Percentiles rank a stretch among this genome's conserved stretches.
phyloP scores from a whole-genome alignment of 75 land plant species.

The Picea sitchensis region DNA sequence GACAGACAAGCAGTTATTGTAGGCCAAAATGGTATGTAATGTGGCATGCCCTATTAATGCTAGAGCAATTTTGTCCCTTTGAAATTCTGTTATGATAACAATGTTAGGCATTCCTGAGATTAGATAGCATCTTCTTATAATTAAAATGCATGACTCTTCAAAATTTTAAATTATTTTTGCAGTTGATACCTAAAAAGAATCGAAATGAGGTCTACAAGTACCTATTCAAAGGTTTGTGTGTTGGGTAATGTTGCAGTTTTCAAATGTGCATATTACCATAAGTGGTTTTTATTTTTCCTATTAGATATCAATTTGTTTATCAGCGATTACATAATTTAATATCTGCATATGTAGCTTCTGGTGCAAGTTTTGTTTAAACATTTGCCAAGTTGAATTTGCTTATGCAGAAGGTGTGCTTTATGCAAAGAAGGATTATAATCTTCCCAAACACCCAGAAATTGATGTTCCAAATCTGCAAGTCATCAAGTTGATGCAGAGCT shows the following conservation, averaged over 20 bases:
- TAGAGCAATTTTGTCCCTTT: neutral
- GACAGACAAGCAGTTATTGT: neutral
- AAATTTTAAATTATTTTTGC: neutral
- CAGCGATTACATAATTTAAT: too few species aligned
- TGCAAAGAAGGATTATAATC: conserved; percentile 53
- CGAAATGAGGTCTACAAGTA: conserved; percentile 55
- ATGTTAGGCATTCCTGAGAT: neutral
- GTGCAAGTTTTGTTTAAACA: too few species aligned
- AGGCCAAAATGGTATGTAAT: conserved; percentile 1
- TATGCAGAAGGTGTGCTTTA: conserved; percentile 47
- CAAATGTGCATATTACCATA: neutral
- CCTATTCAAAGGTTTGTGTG: conserved; percentile 38
- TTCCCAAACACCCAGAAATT: conserved; percentile 54
- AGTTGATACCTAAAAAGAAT: conserved; percentile 54
- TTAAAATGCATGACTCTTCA: neutral
- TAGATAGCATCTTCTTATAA: neutral
- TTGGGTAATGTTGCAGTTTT: too few species aligned
- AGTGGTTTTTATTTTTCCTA: neutral
- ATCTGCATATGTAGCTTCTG: neutral
- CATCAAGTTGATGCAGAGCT: conserved; percentile 55
- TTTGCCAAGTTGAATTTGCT: neutral
- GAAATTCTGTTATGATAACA: neutral
- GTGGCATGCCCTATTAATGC: neutral
- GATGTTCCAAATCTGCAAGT: conserved; percentile 53
- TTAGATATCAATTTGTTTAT: neutral